These are phyloP conservation scores for Talaromyces amestolkiae DNA, from an alignment of 2,329 filamentous ascomycete species.

Conservation along the genomic window DNA sequence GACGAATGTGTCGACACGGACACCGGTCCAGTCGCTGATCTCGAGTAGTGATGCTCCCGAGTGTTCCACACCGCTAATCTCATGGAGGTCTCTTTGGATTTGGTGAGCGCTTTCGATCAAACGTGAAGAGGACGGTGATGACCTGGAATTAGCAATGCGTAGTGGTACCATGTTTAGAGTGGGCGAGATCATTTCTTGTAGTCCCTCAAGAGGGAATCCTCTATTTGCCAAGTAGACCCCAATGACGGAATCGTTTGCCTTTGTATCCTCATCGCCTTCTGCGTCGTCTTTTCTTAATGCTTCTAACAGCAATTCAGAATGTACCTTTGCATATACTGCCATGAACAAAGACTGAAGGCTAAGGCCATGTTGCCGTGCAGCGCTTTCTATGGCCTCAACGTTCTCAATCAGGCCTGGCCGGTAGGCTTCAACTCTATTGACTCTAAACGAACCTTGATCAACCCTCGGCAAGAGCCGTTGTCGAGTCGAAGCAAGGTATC, in stretches of 20 bases:
- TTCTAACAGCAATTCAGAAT: constrained; percentile 31
- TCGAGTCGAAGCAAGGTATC: constrained; percentile 33
- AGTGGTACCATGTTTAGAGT: constrained; percentile 79
- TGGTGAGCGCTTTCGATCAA: constrained; percentile 54
- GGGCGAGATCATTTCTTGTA: constrained; percentile 59
- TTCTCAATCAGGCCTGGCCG: constrained; percentile 48
- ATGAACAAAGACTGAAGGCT: constrained; percentile 74
- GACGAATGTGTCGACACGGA: constrained; percentile 69
- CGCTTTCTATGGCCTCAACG: constrained; percentile 40
- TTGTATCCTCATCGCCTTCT: constrained; percentile 8
- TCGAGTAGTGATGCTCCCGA: constrained; percentile 65
- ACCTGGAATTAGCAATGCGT: constrained; percentile 46
- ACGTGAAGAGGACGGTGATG: constrained; percentile 20
- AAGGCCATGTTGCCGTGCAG: constrained; percentile 55
- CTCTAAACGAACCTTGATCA: not conserved
- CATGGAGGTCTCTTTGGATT: constrained; percentile 67
- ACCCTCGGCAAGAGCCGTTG: not conserved
- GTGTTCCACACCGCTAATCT: constrained; percentile 57
- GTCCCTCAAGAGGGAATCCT: constrained; percentile 50
- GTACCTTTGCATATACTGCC: constrained; percentile 62
- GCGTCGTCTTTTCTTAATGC: not conserved
- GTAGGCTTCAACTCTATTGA: constrained; percentile 35
- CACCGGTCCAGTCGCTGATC: constrained; percentile 71
- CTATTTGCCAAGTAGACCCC: constrained; percentile 85
- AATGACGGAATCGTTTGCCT: constrained; percentile 54